phyloP scores from a whole-genome alignment of 2,329 filamentous ascomycete species.

The Penicillium glabrum region DNA sequence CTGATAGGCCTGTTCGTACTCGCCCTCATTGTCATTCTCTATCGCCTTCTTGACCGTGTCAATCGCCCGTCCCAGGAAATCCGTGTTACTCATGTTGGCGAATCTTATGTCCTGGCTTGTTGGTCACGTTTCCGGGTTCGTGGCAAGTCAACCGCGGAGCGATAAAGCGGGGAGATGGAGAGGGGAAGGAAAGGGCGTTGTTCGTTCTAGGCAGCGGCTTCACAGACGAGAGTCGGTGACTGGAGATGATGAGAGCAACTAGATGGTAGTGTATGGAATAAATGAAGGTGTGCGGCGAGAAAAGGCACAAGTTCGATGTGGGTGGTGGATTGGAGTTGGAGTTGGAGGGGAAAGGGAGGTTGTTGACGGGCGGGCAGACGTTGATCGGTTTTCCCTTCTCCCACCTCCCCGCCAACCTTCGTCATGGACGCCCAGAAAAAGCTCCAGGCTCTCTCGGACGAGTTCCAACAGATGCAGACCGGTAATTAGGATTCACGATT shows the following conservation, averaged over 20 bases:
- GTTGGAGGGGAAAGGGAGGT: slow-evolving; percentile 22
- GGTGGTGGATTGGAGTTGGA: slow-evolving; percentile 11
- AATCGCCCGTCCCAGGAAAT: slow-evolving; percentile 96
- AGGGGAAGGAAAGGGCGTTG: slow-evolving; percentile 14
- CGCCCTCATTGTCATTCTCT: slow-evolving; percentile 88
- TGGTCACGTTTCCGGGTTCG: slow-evolving; percentile 10
- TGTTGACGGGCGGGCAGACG: slow-evolving; percentile 26
- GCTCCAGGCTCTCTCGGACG: slow-evolving; percentile 79
- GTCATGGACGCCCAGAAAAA: slow-evolving; percentile 65
- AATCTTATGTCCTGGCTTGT: slow-evolving; percentile 3
- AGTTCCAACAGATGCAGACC: slow-evolving; percentile 83
- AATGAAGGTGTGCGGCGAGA: not conserved
- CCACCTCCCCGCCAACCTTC: slow-evolving; percentile 23
- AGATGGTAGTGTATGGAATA: slow-evolving; percentile 1
- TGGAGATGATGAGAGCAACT: not conserved
- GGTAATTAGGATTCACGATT: slow-evolving; percentile 51
- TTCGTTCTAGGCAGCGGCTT: slow-evolving; percentile 13
- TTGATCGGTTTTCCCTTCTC: slow-evolving; percentile 29
- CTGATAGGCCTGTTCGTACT: slow-evolving; percentile 97
- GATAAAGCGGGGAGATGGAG: slow-evolving; percentile 21
- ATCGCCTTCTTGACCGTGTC: slow-evolving; percentile 97
- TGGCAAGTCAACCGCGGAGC: slow-evolving; percentile 22
- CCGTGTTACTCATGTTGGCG: slow-evolving; percentile 82
- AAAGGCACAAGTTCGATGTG: slow-evolving; percentile 6
- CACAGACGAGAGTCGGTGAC: slow-evolving; percentile 1